Evolutionary conservation across 139 green algal species (phyloP).

Genomic region (Gonium pectorale): DNA sequence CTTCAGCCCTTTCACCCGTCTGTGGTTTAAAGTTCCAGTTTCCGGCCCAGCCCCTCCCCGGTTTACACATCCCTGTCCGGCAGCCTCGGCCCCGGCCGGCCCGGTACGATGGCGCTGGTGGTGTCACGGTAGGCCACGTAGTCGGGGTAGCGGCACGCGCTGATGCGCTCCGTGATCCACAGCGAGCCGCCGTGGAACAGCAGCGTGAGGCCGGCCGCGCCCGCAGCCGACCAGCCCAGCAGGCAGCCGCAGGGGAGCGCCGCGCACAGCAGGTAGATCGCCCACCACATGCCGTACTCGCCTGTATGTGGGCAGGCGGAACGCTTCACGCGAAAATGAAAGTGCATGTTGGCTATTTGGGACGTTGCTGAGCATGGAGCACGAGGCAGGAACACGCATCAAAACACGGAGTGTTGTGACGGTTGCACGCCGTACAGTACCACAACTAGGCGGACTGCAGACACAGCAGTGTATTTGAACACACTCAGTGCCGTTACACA

Average conservation of each 20-base stretch:
- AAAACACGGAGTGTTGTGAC: no score
- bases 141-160: neutral
- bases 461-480: no score
- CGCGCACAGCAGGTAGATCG: slow-evolving; percentile 27
- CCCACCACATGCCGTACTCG: slow-evolving; percentile 38
- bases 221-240: slow-evolving; percentile 19
- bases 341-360: no score
- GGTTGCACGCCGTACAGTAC: no score
- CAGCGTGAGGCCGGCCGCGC: slow-evolving; percentile 15
- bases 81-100: neutral
- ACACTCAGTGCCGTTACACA: no score
- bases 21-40: no score
- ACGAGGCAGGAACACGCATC: no score
- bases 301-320: neutral
- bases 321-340: neutral
- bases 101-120: slow-evolving; percentile 29
- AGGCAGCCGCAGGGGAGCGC: neutral
- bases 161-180: slow-evolving; percentile 47
- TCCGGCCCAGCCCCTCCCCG: no score
- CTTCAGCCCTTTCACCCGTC: no score
- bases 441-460: no score
- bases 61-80: no score
- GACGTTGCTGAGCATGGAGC: no score
- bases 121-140: slow-evolving; percentile 3
- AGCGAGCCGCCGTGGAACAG: slow-evolving; percentile 32